Percentiles rank a stretch among this genome's conserved stretches.
phyloP scores from a whole-genome alignment of 2,329 filamentous ascomycete species.

The Beauveria australis region DNA sequence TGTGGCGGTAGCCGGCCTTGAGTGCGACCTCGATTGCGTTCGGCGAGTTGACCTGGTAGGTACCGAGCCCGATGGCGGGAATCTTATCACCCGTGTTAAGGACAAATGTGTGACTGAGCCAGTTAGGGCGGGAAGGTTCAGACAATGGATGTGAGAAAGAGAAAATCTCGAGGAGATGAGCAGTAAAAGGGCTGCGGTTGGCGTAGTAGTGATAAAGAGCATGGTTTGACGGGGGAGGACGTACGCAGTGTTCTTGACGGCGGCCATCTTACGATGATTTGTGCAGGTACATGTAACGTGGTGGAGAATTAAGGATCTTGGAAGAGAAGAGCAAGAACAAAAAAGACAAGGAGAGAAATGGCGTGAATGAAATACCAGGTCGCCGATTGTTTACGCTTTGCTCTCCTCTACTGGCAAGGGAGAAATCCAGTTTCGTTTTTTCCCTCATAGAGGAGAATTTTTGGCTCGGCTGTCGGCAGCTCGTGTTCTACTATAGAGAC shows the following conservation, averaged over 20 bases:
- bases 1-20: constrained; percentile 62
- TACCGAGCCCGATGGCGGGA: constrained; percentile 67
- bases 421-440: too few relatives aligned
- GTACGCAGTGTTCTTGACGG: constrained; percentile 20
- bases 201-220: not conserved
- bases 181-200: not conserved
- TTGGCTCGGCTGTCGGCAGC: too few relatives aligned
- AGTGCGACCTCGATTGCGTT: constrained; percentile 64
- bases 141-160: not conserved
- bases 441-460: too few relatives aligned
- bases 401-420: too few relatives aligned
- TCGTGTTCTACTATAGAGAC: too few relatives aligned
- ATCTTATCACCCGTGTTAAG: constrained; percentile 74
- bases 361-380: not conserved
- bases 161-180: not conserved
- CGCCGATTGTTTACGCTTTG: not conserved
- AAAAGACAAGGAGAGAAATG: not conserved
- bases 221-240: not conserved
- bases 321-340: not conserved
- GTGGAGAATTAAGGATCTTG: not conserved
- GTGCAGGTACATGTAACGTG: not conserved
- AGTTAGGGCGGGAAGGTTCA: not conserved
- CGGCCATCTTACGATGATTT: constrained; percentile 18
- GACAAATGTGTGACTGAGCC: constrained; percentile 42
- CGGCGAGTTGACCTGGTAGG: constrained; percentile 65